These are phyloP conservation scores for Pseudogymnoascus sp. DNA, from an alignment of 2,329 filamentous ascomycete genomes.

Conservation along the genomic window DNA sequence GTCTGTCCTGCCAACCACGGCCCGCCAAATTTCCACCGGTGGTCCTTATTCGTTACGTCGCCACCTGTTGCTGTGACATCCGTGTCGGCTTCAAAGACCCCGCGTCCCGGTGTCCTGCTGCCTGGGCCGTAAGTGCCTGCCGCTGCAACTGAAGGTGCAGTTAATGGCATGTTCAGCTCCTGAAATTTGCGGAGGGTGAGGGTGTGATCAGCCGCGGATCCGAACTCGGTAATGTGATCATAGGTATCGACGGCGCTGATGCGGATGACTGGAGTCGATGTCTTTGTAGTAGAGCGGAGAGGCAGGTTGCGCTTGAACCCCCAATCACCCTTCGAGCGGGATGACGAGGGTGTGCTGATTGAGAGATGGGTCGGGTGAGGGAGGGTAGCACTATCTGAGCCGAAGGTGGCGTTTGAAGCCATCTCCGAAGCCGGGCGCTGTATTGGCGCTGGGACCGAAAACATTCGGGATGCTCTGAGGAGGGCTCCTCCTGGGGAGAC, in stretches of 20 bases:
- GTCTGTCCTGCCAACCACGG: slow-evolving; percentile 59
- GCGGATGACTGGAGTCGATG: slow-evolving; percentile 67
- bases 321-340: slow-evolving; percentile 77
- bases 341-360: slow-evolving; percentile 68
- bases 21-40: slow-evolving; percentile 59
- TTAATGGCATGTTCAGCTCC: slow-evolving; percentile 68
- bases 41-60: slow-evolving; percentile 26
- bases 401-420: slow-evolving; percentile 39
- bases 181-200: slow-evolving; percentile 79
- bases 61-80: slow-evolving; percentile 43
- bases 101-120: slow-evolving; percentile 31
- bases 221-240: slow-evolving; percentile 85
- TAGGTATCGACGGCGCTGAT: slow-evolving; percentile 73
- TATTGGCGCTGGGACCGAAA: slow-evolving; percentile 74
- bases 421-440: slow-evolving; percentile 49
- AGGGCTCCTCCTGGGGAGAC: slow-evolving; percentile 60
- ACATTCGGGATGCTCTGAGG: slow-evolving; percentile 80
- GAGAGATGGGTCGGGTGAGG: slow-evolving; percentile 76
- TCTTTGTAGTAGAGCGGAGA: slow-evolving; percentile 62
- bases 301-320: slow-evolving; percentile 83
- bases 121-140: slow-evolving; percentile 14
- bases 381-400: slow-evolving; percentile 64
- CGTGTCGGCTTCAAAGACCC: slow-evolving; percentile 52
- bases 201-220: slow-evolving; percentile 73
- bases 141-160: slow-evolving; percentile 37